These are phyloP conservation scores for Cladosporium sp. DNA, from an alignment of 2,329 filamentous ascomycete genomes.

Conservation along the genomic window DNA sequence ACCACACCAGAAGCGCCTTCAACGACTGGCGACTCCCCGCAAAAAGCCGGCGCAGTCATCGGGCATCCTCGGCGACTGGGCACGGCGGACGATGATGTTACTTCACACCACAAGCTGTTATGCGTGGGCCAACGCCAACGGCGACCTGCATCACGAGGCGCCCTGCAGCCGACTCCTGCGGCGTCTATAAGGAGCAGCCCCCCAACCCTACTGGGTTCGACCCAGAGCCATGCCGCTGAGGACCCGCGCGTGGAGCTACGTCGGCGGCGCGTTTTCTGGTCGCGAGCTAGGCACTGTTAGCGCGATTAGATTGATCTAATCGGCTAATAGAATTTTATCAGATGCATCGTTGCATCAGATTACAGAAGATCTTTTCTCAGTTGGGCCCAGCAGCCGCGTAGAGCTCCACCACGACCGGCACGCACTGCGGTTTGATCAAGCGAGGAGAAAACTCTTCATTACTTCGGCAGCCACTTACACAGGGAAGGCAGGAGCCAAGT, in stretches of 20 bases:
- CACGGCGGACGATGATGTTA: no score
- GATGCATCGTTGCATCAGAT: constrained; percentile 10
- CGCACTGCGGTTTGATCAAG: not conserved
- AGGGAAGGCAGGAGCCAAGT: no score
- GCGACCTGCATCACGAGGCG: no score
- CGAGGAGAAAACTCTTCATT: constrained; percentile 1
- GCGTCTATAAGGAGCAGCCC: constrained; percentile 6
- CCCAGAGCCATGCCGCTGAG: no score
- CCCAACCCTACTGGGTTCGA: not conserved
- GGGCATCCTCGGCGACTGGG: no score
- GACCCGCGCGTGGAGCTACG: not conserved
- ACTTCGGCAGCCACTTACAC: not conserved
- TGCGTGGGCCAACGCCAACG: no score
- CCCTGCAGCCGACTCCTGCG: not conserved
- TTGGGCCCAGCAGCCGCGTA: not conserved
- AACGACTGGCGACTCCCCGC: no score
- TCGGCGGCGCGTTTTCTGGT: constrained; percentile 2
- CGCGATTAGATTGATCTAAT: constrained; percentile 9
- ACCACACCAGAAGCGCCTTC: no score
- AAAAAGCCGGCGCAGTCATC: no score
- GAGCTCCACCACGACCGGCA: constrained; percentile 3
- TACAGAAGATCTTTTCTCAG: constrained; percentile 9
- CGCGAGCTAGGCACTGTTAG: not conserved
- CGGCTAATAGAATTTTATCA: constrained; percentile 1
- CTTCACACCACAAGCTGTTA: no score